Evolutionary conservation across 2,329 filamentous ascomycete species (phyloP).

Genomic region (Exserohilum turcica): DNA sequence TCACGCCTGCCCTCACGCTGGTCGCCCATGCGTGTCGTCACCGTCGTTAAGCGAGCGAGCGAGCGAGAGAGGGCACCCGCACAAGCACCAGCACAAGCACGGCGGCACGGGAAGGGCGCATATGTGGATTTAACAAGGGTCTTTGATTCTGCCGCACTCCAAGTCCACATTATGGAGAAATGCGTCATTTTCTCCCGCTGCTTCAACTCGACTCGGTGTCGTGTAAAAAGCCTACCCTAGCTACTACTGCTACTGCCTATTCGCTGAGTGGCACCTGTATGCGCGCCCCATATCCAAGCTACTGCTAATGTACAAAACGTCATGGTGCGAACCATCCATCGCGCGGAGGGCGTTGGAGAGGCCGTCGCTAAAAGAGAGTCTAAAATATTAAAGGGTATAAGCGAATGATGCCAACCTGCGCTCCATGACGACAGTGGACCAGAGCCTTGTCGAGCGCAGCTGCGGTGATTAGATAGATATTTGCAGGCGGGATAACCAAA

Average conservation of each 20-base stretch:
- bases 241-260: background rate
- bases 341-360: constrained; percentile 13
- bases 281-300: constrained; percentile 10
- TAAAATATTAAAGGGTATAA: constrained; percentile 48
- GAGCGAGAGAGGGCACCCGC: background rate
- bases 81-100: too few relatives aligned
- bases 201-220: constrained; percentile 17
- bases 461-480: constrained; percentile 14
- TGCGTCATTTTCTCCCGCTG: constrained; percentile 35
- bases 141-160: constrained; percentile 30
- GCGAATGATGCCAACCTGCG: constrained; percentile 36
- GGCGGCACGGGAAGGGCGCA: constrained; percentile 1
- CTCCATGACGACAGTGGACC: constrained; percentile 29
- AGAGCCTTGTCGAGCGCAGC: constrained; percentile 24
- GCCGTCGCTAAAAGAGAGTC: constrained; percentile 42
- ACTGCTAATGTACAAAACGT: constrained; percentile 48
- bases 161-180: constrained; percentile 21
- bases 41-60: constrained; percentile 7
- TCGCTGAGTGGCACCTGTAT: background rate
- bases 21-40: constrained; percentile 12
- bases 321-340: constrained; percentile 29
- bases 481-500: constrained; percentile 1
- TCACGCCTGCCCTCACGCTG: too few relatives aligned
- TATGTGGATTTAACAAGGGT: constrained; percentile 21
- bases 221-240: constrained; percentile 20